Evolutionary conservation across 371 early-diverging fungal species (phyloP).

Genomic region (Mucor plumbeus): DNA sequence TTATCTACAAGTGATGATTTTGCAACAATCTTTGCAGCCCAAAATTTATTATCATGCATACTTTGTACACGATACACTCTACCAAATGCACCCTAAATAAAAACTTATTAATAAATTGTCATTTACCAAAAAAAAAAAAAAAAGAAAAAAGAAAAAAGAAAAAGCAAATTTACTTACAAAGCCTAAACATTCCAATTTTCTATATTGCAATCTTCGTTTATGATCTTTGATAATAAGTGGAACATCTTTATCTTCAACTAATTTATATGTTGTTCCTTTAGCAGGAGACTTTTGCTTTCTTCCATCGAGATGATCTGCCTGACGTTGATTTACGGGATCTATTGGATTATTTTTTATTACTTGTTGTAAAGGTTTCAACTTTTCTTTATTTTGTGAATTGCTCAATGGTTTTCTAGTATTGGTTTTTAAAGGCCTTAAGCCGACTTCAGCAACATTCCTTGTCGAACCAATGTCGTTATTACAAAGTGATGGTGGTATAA

Average conservation of each 20-base stretch:
- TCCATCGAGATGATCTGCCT: background rate
- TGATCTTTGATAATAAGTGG: conserved; percentile 20
- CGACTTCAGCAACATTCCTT: background rate
- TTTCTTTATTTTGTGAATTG: background rate
- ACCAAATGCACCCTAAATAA: conserved; percentile 89
- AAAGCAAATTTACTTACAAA: conserved; percentile 9
- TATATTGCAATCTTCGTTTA: conserved; percentile 7
- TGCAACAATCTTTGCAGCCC: conserved; percentile 84
- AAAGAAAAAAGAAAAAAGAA: too few species aligned
- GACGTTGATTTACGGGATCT: conserved; percentile 7
- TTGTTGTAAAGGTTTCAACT: background rate
- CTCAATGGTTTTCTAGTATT: background rate
- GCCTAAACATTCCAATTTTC: conserved; percentile 20
- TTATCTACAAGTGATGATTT: conserved; percentile 61
- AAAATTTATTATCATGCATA: conserved; percentile 45
- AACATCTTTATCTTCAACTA: conserved; percentile 22
- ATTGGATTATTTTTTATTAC: background rate
- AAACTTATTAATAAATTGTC: background rate
- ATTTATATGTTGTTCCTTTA: conserved; percentile 6
- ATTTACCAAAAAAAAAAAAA: too few species aligned
- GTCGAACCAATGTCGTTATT: background rate
- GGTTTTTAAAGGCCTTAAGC: background rate
- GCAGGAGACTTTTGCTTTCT: background rate
- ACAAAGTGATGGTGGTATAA: background rate
- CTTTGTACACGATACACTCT: conserved; percentile 73